A percentile compares a stretch with the other conserved stretches of the same genome.
Evolutionary conservation across 495 filamentous ascomycete species (phyloP).

Genomic region (Daldinia caldariorum): DNA sequence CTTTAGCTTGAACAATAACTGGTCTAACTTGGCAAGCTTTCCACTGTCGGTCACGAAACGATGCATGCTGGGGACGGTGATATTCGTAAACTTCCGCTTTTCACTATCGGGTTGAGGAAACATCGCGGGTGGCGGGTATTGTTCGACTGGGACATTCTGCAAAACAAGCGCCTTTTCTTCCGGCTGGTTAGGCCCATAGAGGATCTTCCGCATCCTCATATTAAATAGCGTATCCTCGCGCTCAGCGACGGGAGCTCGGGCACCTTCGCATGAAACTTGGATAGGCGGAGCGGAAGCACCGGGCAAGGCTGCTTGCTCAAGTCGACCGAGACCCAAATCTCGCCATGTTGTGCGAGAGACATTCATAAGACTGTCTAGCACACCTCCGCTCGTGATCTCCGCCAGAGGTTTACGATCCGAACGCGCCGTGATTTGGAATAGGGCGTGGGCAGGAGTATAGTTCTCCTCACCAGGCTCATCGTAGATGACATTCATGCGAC

Average conservation of each 20-base stretch:
- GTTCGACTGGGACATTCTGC: conserved; percentile 69
- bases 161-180: conserved; percentile 79
- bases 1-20: conserved; percentile 87
- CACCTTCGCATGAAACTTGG: conserved; percentile 73
- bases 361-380: conserved; percentile 79
- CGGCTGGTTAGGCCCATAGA: conserved; percentile 72
- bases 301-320: conserved; percentile 82
- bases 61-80: conserved; percentile 96
- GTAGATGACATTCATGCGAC: conserved; percentile 55
- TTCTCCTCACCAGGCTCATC: conserved; percentile 63
- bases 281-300: conserved; percentile 88
- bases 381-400: conserved; percentile 76
- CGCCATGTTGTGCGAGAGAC: conserved; percentile 74
- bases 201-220: conserved; percentile 71
- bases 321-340: conserved; percentile 72
- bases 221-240: conserved; percentile 84
- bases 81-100: conserved; percentile 85
- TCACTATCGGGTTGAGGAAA: conserved; percentile 80
- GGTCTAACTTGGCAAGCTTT: conserved; percentile 91
- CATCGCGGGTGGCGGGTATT: conserved; percentile 70
- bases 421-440: conserved; percentile 81
- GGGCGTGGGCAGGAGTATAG: conserved; percentile 73
- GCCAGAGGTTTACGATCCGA: conserved; percentile 72
- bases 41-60: conserved; percentile 98
- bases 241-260: conserved; percentile 71